Base-by-base conservation (phyloP, 1,284 basidiomycete species). In the Sphaerobolus stellatus region DNA sequence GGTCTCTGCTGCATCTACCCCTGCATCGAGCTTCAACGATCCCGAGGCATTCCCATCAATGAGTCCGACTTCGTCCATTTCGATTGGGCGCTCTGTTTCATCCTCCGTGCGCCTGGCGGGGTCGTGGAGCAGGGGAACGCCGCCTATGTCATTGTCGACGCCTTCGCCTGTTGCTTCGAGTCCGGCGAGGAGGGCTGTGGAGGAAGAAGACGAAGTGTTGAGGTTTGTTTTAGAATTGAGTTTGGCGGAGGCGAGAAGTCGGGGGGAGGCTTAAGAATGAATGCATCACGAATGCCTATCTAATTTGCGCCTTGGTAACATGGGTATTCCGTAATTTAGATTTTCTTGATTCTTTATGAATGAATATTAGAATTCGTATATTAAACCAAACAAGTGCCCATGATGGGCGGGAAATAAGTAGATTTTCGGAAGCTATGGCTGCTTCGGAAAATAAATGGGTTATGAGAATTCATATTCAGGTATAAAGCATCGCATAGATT, bases 201-300 rank as follows among this genome's bases (percentile, higher is more conserved):
- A 31, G 36, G 57, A 59, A 2, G 66, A 68, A 47, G 68, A 69
- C 41, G 62, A 62, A 22, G 67, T 67, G 50, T 52, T 70, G 38
- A 54, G 59, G 50, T 64, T 63, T 54, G 67, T 63, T 8, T 58
- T 70, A 7, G 64, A 67, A 48, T 44, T 69, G 43, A 70, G 68
- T 57, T 56, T 70, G 28, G 67, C 66, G 2, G 68, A 70, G 52
- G 67, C 62, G 16, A 57, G 57, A 38, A 67, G 66, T 40, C 50
- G 57, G 8, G 54, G 33, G 31, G 48, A 50, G 28, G 46, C 46
- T 13, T 48, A 36, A 18, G 18, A 36, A 36, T 18, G 33, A 11
- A 18, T 36, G 18, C 18, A 36, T 36, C 18, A 36, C 33, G 33
- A 11, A 11, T 36, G 11, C 33, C 18, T 18, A 36, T 36, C n/a